A percentile compares a stretch with the other conserved stretches of the same genome.
These are phyloP conservation scores for Thelonectria olida DNA, from an alignment of 2,329 filamentous ascomycete species.

Conservation along the genomic window DNA sequence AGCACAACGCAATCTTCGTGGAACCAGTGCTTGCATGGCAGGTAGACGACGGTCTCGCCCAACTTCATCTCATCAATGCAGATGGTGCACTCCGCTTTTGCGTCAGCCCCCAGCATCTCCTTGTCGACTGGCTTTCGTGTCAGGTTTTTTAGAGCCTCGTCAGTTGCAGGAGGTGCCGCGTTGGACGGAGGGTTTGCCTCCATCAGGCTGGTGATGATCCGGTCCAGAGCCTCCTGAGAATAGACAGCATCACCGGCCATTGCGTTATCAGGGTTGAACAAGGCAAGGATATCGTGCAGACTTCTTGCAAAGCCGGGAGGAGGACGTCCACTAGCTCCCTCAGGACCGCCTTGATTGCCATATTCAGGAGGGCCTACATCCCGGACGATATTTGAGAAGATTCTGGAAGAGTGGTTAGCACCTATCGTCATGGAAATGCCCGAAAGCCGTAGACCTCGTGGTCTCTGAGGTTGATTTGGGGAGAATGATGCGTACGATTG, in stretches of 20 bases:
- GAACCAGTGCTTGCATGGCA: slow-evolving; percentile 96
- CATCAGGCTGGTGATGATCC: slow-evolving; percentile 88
- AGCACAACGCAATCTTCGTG: slow-evolving; percentile 82
- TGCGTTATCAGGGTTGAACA: slow-evolving; percentile 63
- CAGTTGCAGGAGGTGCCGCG: slow-evolving; percentile 83
- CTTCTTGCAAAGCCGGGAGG: slow-evolving; percentile 43
- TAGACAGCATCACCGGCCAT: slow-evolving; percentile 84
- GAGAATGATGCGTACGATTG: slow-evolving; percentile 54
- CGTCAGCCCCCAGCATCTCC: slow-evolving; percentile 72
- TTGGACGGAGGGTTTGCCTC: slow-evolving; percentile 81
- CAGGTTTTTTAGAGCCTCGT: slow-evolving; percentile 76
- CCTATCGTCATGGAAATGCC: slow-evolving; percentile 29
- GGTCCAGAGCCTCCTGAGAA: slow-evolving; percentile 88
- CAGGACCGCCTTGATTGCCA: slow-evolving; percentile 33
- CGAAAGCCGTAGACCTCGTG: slow-evolving; percentile 29
- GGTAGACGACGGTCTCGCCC: slow-evolving; percentile 76
- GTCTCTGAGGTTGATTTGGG: slow-evolving; percentile 18
- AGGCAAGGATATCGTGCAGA: slow-evolving; percentile 62
- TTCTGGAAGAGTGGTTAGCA: slow-evolving; percentile 51
- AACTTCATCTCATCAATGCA: slow-evolving; percentile 87
- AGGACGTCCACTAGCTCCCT: slow-evolving; percentile 24
- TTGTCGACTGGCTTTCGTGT: slow-evolving; percentile 75
- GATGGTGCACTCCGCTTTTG: slow-evolving; percentile 88
- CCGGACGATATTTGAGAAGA: slow-evolving; percentile 58
- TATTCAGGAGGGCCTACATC: slow-evolving; percentile 47